These are phyloP conservation scores for Plantago major DNA, from an alignment of 257 asterid species.

Conservation along the genomic window DNA sequence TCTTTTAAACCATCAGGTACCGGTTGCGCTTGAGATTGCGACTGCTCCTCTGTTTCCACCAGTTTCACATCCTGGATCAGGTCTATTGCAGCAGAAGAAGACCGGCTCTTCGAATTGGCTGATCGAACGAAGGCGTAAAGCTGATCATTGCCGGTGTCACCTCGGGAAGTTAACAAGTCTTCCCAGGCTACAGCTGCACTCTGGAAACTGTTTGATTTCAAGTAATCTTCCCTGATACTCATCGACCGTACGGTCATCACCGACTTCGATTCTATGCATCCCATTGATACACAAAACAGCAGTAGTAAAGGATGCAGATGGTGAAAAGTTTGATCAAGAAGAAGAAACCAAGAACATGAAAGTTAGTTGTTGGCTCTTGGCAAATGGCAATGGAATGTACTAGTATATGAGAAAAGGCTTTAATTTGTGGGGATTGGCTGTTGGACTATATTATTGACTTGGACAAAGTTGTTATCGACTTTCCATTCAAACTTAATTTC, in stretches of 20 bases:
- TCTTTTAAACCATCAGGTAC: constrained; percentile 2
- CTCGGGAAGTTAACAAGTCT: constrained; percentile 28
- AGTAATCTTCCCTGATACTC: constrained; percentile 38
- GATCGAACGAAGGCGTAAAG: constrained; percentile 29
- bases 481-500: not conserved
- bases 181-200: constrained; percentile 31
- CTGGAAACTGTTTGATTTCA: constrained; percentile 24
- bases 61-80: not conserved
- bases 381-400: too few species aligned
- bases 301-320: too few species aligned
- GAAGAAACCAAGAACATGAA: too few species aligned
- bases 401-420: too few species aligned
- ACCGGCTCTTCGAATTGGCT: not conserved
- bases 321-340: too few species aligned
- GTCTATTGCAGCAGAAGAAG: constrained; percentile 14
- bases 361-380: too few species aligned
- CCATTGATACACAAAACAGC: constrained; percentile 30
- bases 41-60: not conserved
- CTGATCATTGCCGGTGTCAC: constrained; percentile 19
- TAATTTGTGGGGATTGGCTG: too few species aligned
- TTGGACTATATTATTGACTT: not conserved
- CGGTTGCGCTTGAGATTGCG: constrained; percentile 3
- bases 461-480: constrained; percentile 3
- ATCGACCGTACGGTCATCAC: constrained; percentile 30
- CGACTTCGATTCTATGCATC: constrained; percentile 47